Evolutionary conservation across 495 filamentous ascomycete species (phyloP).

Genomic region (Penicillium pulvis): DNA sequence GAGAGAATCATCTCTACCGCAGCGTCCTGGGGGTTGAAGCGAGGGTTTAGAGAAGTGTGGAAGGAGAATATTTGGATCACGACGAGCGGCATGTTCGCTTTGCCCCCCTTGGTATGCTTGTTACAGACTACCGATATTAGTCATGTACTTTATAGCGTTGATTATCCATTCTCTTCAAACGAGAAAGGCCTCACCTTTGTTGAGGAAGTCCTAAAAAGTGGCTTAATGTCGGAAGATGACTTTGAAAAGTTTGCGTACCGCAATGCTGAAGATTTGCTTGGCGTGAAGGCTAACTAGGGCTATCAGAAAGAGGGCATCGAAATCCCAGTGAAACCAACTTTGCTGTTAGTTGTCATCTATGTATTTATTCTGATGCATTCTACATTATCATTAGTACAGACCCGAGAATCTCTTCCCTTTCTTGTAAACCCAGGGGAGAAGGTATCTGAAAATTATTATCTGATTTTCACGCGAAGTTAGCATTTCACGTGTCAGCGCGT

Average conservation of each 20-base stretch:
- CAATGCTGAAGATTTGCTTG: conserved; percentile 58
- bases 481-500: too few relatives aligned
- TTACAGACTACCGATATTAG: conserved; percentile 50
- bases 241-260: conserved; percentile 54
- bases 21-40: conserved; percentile 26
- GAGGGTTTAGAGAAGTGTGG: conserved; percentile 41
- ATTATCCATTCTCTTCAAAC: conserved; percentile 58
- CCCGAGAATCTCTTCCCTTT: too few relatives aligned
- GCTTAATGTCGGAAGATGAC: conserved; percentile 51
- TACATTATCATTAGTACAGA: too few relatives aligned
- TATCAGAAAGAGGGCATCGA: too few relatives aligned
- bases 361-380: too few relatives aligned
- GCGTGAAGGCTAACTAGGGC: background rate
- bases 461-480: too few relatives aligned
- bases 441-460: too few relatives aligned
- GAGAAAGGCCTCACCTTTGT: conserved; percentile 49
- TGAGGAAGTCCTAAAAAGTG: conserved; percentile 37
- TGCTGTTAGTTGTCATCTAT: too few relatives aligned
- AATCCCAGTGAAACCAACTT: too few relatives aligned
- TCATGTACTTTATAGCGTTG: conserved; percentile 58
- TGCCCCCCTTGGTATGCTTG: conserved; percentile 40
- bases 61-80: conserved; percentile 44
- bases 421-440: too few relatives aligned
- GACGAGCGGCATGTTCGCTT: conserved; percentile 34
- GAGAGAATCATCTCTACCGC: conserved; percentile 33